Evolutionary conservation across 257 asterid genomes (phyloP).

Genomic region (Petunia axillaris): DNA sequence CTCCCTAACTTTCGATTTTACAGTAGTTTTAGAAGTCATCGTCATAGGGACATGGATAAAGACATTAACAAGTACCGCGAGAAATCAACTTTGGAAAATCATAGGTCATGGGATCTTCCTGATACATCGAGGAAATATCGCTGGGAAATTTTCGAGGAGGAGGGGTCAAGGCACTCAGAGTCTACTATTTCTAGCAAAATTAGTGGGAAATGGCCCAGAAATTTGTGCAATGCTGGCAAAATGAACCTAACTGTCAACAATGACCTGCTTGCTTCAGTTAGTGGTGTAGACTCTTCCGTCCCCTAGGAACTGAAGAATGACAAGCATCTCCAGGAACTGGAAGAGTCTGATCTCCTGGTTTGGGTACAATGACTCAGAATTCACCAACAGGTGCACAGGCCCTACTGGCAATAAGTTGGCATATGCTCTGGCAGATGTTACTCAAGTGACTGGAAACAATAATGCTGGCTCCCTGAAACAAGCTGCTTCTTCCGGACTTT

Average conservation of each 20-base stretch:
- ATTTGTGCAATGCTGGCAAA: conserved; percentile 36
- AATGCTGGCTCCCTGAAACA: conserved; percentile 50
- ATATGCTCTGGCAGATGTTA: conserved; percentile 78
- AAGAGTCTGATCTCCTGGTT: conserved; percentile 73
- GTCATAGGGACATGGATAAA: conserved; percentile 59
- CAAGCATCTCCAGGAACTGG: conserved; percentile 52
- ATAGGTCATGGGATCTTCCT: conserved; percentile 43
- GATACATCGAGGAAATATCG: conserved; percentile 45
- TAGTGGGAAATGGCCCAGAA: conserved; percentile 57
- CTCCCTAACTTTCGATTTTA: conserved; percentile 54
- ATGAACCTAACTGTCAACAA: conserved; percentile 34
- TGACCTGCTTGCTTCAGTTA: conserved; percentile 42
- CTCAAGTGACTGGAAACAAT: conserved; percentile 46
- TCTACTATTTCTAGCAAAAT: conserved; percentile 62
- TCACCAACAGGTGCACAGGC: conserved; percentile 51
- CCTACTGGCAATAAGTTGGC: conserved; percentile 72
- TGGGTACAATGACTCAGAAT: conserved; percentile 53
- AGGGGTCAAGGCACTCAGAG: conserved; percentile 73
- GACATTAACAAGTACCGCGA: conserved; percentile 48
- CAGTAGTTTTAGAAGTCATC: conserved; percentile 63
- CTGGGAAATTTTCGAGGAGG: conserved; percentile 53
- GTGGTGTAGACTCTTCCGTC: conserved; percentile 58
- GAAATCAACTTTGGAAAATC: conserved; percentile 43
- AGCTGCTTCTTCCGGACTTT: conserved; percentile 41
- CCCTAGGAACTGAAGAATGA: conserved; percentile 64